Percentiles rank a stretch among this genome's conserved stretches.
Evolutionary conservation across 371 early-diverging fungal species (phyloP).

Genomic region (Chytridium lagenaria): DNA sequence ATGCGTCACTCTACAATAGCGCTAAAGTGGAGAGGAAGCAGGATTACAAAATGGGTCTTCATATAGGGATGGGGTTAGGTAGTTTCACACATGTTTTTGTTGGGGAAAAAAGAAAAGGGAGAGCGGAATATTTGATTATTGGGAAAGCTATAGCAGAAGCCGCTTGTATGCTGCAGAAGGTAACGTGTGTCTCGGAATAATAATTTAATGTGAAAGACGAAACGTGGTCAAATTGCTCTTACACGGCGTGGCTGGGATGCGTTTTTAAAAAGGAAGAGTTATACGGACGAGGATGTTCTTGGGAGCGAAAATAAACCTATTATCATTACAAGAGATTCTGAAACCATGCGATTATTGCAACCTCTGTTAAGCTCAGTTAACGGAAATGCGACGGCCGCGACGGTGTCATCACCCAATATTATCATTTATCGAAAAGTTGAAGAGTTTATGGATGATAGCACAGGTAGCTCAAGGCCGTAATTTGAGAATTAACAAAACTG

Average conservation of each 20-base stretch:
- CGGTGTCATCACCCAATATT: too few relatives aligned
- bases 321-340: too few relatives aligned
- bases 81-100: conserved; percentile 10
- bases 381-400: too few relatives aligned
- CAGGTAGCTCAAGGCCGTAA: not conserved
- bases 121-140: conserved; percentile 6
- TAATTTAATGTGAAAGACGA: not conserved
- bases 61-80: conserved; percentile 18
- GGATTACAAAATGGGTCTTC: conserved; percentile 2
- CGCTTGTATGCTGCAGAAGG: not conserved
- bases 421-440: not conserved
- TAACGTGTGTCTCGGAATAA: not conserved
- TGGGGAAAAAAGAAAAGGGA: not conserved
- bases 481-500: not conserved
- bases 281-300: not conserved
- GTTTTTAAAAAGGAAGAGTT: not conserved
- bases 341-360: too few relatives aligned
- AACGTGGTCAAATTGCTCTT: conserved; percentile 3
- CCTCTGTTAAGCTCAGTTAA: too few relatives aligned
- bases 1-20: not conserved
- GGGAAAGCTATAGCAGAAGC: conserved; percentile 10
- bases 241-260: not conserved
- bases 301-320: not conserved
- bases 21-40: not conserved
- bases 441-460: conserved; percentile 3